Base-by-base conservation (phyloP, 2,329 filamentous ascomycete genomes). In the Sarocladium strictum region DNA sequence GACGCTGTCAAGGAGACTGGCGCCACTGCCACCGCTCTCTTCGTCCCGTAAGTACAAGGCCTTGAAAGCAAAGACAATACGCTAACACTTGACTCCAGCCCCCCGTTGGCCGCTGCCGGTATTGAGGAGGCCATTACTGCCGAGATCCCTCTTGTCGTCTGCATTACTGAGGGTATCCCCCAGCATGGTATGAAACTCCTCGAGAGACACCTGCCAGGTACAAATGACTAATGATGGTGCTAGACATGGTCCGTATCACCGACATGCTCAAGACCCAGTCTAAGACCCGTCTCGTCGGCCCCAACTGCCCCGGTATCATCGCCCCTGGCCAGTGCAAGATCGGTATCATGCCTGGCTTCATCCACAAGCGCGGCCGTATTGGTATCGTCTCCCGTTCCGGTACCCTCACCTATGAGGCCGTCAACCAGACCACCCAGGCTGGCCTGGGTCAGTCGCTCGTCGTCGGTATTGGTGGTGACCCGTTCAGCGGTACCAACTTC, bases 221-320 rank as follows among this genome's bases (percentile, higher is more conserved):
- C 10, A 12, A 4, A 7, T 19, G 11, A 56, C 57, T 27, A 37
- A 53, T 50, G 33, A 53, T 41, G 47, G 53, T 57, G 47, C 58
- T 58, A 94, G 90, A 99, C 78, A 99, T 99, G 94, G 91, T 97
- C 66, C 91, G 93, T 77, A 96, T 97, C 74, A 97, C 94, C 72
- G 85, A 91, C 73, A 96, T 97, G 74, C 84, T 99, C 71, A 97
- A 97, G 84, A 90, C 92, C 55, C 94, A 99, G 79, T 86, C 78
- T 80, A 97, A 97, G 84, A 97, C 93, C 63, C 89, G 94, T 70
- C 83, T 99, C 67, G 91, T 93, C 0, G 89, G 89, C 1, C 86
- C 89, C n/a, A 93, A 92, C 65, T 87, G 86, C 19, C 87, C 89
- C 0, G 89, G 89, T 0, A 93, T 97, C 76, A 97, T 97, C 74